phyloP scores from a whole-genome alignment of 768 basidiomycete species.

The Collybia mongolica region DNA sequence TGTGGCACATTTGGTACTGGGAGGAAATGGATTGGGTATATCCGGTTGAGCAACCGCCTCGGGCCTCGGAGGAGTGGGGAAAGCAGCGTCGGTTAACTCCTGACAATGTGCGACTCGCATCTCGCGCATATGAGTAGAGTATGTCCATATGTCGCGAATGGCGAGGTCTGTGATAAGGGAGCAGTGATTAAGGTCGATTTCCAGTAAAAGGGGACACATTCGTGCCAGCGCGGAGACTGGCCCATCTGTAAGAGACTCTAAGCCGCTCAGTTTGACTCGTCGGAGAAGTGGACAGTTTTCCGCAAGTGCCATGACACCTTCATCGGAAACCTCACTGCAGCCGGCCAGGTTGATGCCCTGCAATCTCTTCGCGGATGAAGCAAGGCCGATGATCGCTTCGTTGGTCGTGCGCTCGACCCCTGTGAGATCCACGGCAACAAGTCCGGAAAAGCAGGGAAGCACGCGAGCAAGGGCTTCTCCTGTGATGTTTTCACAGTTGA shows the following conservation, averaged over 20 bases:
- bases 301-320: conserved; percentile 76
- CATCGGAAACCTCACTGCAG: conserved; percentile 79
- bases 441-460: conserved; percentile 67
- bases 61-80: conserved; percentile 66
- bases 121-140: conserved; percentile 85
- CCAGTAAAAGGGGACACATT: conserved; percentile 83
- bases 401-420: conserved; percentile 71
- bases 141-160: conserved; percentile 80
- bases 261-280: conserved; percentile 84
- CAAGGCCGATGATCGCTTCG: conserved; percentile 68
- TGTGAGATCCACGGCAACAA: conserved; percentile 85
- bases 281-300: conserved; percentile 72
- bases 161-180: conserved; percentile 72
- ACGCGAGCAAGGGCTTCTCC: conserved; percentile 61
- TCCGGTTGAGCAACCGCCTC: conserved; percentile 30
- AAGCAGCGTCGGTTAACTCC: conserved; percentile 78
- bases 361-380: conserved; percentile 65
- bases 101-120: conserved; percentile 81
- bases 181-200: conserved; percentile 91
- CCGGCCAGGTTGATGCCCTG: conserved; percentile 92
- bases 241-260: conserved; percentile 72
- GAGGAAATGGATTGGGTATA: conserved; percentile 43
- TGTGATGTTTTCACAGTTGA: conserved; percentile 70
- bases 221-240: conserved; percentile 76
- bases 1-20: conserved; percentile 28